Base-by-base conservation (phyloP, 106 monocot species). In the Amphibolis antarctica region DNA sequence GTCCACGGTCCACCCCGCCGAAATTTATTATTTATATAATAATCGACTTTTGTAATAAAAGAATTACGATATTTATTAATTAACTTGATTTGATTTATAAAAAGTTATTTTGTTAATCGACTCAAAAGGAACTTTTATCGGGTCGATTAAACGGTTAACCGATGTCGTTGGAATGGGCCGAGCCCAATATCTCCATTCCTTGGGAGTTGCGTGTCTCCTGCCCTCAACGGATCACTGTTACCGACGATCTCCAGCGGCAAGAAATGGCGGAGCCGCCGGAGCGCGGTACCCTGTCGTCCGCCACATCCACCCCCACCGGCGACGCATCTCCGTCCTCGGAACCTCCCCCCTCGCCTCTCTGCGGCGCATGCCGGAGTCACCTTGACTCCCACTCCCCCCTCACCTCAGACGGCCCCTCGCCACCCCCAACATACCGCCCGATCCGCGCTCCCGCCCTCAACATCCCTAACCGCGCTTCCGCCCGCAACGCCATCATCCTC, bases 401-500 rank as follows among this genome's bases (percentile, higher is more conserved):
- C 23, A n/a, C 25, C 58, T 63, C 64, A 20, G 11, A 3, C 54
- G 6, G 0, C 55, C 79, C 30, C 14, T 17, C 44, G 18, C 76
- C 86, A 0, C 85, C 89, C 1, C 86, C 86, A 1, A 74, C 75
- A 12, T 90, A 96, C 74, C 96, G 96, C 59, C 96, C 89, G 46
- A 84, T 89, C 74, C 83, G 86, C 19, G 79, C 75, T 22, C 89
- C 96, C 0, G 96, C 96, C 7, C 76, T 96, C 74, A 96, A 96
- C 76, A 80, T 84, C 50, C 89, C 96, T 12, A 75, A 75, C 59
- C 73, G 79, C 54, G 71, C 86, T 68, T 0, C 29, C 42, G 10
- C 74, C 51, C 59, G 60, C 15, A 63, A 51, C 42, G 64, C 87
- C 52, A 91, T 98, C 69, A 70, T 90, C 74, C 86, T 84, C 57